Percentiles rank a stretch among this genome's conserved stretches.
These are phyloP conservation scores for Pseudoneurospora amorphoporcata DNA, from an alignment of 495 filamentous ascomycete species.

Conservation along the genomic window DNA sequence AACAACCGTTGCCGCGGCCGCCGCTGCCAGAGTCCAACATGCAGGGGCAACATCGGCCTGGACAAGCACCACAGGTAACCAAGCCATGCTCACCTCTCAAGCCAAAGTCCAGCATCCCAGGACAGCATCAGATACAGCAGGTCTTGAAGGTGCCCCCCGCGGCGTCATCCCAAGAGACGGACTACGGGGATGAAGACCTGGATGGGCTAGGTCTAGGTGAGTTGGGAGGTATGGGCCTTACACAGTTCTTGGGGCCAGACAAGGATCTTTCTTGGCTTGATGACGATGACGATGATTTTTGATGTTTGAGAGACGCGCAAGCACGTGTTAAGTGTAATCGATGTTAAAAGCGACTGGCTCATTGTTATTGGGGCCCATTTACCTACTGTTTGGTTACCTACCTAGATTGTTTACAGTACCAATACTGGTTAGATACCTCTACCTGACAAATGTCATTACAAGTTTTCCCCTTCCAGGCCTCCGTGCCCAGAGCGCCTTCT, in stretches of 20 bases:
- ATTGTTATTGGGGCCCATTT: background rate
- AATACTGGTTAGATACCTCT: background rate
- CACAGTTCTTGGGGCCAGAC: background rate
- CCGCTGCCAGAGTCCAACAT: background rate
- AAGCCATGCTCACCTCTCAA: background rate
- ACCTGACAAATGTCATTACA: background rate
- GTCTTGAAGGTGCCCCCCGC: background rate
- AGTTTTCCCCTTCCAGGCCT: background rate
- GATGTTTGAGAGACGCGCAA: background rate
- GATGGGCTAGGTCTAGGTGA: conserved; percentile 15
- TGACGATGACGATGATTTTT: background rate
- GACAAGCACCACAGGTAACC: background rate
- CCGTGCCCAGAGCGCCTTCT: background rate
- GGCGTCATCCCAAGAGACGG: conserved; percentile 28
- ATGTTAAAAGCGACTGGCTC: background rate
- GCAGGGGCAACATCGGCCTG: background rate
- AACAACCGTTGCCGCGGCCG: background rate
- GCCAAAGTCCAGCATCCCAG: background rate
- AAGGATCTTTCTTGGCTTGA: background rate
- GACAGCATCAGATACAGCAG: background rate
- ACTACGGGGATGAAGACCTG: conserved; percentile 30
- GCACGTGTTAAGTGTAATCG: background rate
- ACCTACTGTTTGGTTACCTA: background rate
- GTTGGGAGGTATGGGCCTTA: background rate
- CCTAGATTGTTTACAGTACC: background rate